phyloP scores from a whole-genome alignment of 495 filamentous ascomycete genomes.

The Lasiosphaeris hirsuta region DNA sequence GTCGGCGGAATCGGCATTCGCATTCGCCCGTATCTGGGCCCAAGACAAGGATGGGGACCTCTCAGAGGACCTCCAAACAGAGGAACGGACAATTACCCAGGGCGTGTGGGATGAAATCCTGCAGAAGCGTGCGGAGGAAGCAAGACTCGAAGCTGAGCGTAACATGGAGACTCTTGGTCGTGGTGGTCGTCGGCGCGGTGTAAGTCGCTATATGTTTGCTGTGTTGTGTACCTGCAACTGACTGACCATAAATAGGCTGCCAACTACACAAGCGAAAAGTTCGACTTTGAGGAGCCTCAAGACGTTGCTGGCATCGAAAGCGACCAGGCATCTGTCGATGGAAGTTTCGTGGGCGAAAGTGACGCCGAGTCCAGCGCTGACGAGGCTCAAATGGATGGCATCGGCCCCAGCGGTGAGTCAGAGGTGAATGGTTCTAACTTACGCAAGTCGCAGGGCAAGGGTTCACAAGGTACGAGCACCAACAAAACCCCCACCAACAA shows the following conservation, averaged over 20 bases:
- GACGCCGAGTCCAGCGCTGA: conserved; percentile 24
- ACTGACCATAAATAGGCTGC: conserved; percentile 21
- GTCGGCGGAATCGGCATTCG: conserved; percentile 74
- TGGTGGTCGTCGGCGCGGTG: conserved; percentile 64
- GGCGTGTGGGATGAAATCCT: conserved; percentile 88
- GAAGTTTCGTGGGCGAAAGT: conserved; percentile 32
- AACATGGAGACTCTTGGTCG: conserved; percentile 71
- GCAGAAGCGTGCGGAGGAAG: conserved; percentile 72
- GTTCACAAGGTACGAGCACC: conserved; percentile 13
- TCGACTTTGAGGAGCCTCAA: conserved; percentile 28
- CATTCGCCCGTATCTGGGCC: conserved; percentile 88
- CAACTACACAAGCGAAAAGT: conserved; percentile 22
- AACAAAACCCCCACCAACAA: background rate
- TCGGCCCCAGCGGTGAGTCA: conserved; percentile 18
- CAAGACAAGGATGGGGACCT: conserved; percentile 62
- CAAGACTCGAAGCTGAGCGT: conserved; percentile 60
- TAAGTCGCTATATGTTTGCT: conserved; percentile 29
- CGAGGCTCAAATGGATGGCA: conserved; percentile 17
- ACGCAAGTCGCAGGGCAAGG: conserved; percentile 10
- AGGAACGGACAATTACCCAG: conserved; percentile 52
- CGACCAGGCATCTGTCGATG: conserved; percentile 27
- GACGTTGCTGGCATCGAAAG: conserved; percentile 28
- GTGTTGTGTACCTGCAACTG: conserved; percentile 21
- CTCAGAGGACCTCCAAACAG: conserved; percentile 55
- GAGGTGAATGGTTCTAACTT: conserved; percentile 9